These are phyloP conservation scores for Calocera viscosa DNA, from an alignment of 768 basidiomycete species.

Conservation along the genomic window DNA sequence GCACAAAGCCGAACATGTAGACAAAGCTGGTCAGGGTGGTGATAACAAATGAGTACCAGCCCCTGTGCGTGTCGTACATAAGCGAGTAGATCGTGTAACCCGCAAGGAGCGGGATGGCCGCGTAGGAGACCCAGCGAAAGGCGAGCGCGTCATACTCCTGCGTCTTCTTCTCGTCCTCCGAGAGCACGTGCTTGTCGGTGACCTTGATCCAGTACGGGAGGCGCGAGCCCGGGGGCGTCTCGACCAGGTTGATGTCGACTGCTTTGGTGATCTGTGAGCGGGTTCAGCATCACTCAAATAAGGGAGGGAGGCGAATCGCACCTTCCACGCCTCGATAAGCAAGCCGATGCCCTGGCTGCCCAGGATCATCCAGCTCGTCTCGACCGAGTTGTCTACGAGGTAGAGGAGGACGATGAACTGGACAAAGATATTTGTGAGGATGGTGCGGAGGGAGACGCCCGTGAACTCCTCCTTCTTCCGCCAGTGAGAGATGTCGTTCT, in stretches of 20 bases:
- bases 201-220: slow-evolving; percentile 73
- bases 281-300: neutral
- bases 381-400: slow-evolving; percentile 86
- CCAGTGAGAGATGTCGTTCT: slow-evolving; percentile 91
- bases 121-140: slow-evolving; percentile 89
- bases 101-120: slow-evolving; percentile 65
- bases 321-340: slow-evolving; percentile 91
- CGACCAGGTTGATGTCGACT: slow-evolving; percentile 65
- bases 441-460: slow-evolving; percentile 79
- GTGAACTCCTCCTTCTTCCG: slow-evolving; percentile 86
- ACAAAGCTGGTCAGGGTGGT: slow-evolving; percentile 86
- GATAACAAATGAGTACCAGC: slow-evolving; percentile 95
- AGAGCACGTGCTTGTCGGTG: slow-evolving; percentile 93
- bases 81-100: slow-evolving; percentile 72
- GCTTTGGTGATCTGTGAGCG: slow-evolving; percentile 64
- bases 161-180: slow-evolving; percentile 93
- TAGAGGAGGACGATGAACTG: slow-evolving; percentile 82
- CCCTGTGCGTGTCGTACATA: slow-evolving; percentile 68
- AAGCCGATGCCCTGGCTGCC: slow-evolving; percentile 73
- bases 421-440: slow-evolving; percentile 90
- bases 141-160: slow-evolving; percentile 94
- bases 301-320: slow-evolving; percentile 21
- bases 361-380: slow-evolving; percentile 97
- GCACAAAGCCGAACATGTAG: slow-evolving; percentile 95
- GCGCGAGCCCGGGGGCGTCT: slow-evolving; percentile 47